Evolutionary conservation across 2,329 filamentous ascomycete species (phyloP), one percentile per base, ranked within the genome.

Genomic region (Teratosphaeria nubilosa): DNA sequence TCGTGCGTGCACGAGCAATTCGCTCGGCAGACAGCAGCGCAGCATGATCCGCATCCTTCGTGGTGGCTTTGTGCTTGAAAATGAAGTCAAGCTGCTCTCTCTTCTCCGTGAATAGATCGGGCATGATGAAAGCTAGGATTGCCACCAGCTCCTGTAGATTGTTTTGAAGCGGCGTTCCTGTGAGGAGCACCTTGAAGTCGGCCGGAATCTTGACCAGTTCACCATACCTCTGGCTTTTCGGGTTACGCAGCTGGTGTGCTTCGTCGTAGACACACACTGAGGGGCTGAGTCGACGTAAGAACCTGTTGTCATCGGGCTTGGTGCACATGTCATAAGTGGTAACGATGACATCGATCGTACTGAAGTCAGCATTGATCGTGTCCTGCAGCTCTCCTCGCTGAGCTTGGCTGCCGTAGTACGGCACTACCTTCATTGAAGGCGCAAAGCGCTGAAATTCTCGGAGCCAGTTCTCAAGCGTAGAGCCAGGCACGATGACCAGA

Each of bases 381-480:
- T 86, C 80, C 10, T 86, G 87, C 59, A 91, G 86, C 59, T 82
- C 78, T 54, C 80, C 82, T 53, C 88, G 83, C 65, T 87, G 85
- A 2, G 77, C 76, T 68, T 90, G 86, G 5, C 78, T 78, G 16
- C 90, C 90, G 65, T 90, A 81, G 82, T 90, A 89, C 1, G 86
- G 82, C 64, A 83, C 80, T 34, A 96, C 86, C 0, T 80, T 81
- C 30, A 99, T 74, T 0, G 78, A 78, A 0, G 90, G 90, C 5
- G 91, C 92, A 72, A 99, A 99, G 53, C 84, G 86, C 61, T 86
- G 78, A 67, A 99, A 96, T 71, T 99, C 94, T 55, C 85, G 83
- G 55, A 95, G 82, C 94, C 94, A 99, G 70, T 99, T 99, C 68
- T 96, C 92, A 10, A 96, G 82, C 0, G 92, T 96, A 0, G 92